phyloP scores from a whole-genome alignment of 1,284 basidiomycete species.

The Spongiforma sp. region DNA sequence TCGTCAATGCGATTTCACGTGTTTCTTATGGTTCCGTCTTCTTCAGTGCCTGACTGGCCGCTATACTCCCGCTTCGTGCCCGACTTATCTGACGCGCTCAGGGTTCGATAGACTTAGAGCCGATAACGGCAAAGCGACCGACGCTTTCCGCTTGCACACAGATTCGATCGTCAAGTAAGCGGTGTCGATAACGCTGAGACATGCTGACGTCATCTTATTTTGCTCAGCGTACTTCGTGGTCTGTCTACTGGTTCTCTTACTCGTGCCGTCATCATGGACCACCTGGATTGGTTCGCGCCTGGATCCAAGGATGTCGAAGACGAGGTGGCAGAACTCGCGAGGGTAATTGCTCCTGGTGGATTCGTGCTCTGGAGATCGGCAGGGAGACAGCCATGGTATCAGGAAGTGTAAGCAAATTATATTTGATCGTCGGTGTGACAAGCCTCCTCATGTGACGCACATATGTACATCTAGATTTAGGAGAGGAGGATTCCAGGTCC shows the following conservation, averaged over 20 bases:
- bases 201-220: not conserved
- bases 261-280: conserved; percentile 81
- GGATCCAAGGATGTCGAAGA: conserved; percentile 63
- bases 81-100: conserved; percentile 71
- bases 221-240: conserved; percentile 58
- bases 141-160: conserved; percentile 79
- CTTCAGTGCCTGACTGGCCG: conserved; percentile 61
- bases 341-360: conserved; percentile 67
- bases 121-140: conserved; percentile 53
- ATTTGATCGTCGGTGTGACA: not conserved
- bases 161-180: conserved; percentile 78
- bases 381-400: conserved; percentile 78
- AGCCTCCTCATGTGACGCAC: not conserved
- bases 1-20: not conserved
- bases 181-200: not conserved
- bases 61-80: conserved; percentile 74
- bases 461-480: conserved; percentile 40
- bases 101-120: conserved; percentile 67
- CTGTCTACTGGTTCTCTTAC: conserved; percentile 61
- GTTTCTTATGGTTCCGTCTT: conserved; percentile 4
- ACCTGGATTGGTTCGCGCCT: conserved; percentile 77
- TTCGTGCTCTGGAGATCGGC: conserved; percentile 77
- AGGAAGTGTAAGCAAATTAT: conserved; percentile 50
- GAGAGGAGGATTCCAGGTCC: conserved; percentile 52
- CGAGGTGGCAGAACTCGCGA: conserved; percentile 65